Base-by-base conservation (phyloP, 2,329 filamentous ascomycete species). In the Sclerotinia borealis region DNA sequence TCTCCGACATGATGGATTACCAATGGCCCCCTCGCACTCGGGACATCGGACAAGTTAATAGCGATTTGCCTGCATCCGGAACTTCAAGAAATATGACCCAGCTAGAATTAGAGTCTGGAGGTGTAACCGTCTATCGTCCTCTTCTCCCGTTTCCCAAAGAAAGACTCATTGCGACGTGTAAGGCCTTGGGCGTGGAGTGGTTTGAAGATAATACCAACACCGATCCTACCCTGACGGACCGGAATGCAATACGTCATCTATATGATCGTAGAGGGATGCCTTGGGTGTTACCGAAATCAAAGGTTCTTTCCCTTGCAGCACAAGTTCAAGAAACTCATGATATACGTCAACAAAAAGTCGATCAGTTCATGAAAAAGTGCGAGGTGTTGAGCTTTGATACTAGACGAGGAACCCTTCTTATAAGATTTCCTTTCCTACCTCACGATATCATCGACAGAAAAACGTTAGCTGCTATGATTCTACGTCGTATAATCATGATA, bases 181-280 rank as follows among this genome's bases (percentile, higher is more conserved):
- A 87, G 65, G 79, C 82, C n/a, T 82, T 87, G 67, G 76, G 80
- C 0, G 77, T 96, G 11, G 77, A 78, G 0, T 98, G 91, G 89
- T 90, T 92, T 67, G 91, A 95, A 73, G 95, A 99, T 73, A 78
- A 80, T 48, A 97, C 93, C 1, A 99, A 99, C 72, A 75, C 80
- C 19, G 89, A 97, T 70, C 82, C 80, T 10, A 92, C 87, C 0
- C 77, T 96, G 64, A 96, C 95, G 0, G 77, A 82, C 50, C 85
- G 95, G 43, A 99, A 99, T 71, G 87, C 93, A 0, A 80, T 97
- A 43, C 85, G 93, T 37, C 78, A 89, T 73, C 74, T 96, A 49
- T 80, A 84, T 25, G 77, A 79, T 31, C 76, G 81, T 5, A 76
- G 87, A 64, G 72, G 75, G 3, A 77, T 98, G 4, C 93, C 95